Evolutionary conservation across 2,329 filamentous ascomycete species (phyloP), one percentile per base, ranked within the genome.

Genomic region (Fusarium tanahbumbuense): DNA sequence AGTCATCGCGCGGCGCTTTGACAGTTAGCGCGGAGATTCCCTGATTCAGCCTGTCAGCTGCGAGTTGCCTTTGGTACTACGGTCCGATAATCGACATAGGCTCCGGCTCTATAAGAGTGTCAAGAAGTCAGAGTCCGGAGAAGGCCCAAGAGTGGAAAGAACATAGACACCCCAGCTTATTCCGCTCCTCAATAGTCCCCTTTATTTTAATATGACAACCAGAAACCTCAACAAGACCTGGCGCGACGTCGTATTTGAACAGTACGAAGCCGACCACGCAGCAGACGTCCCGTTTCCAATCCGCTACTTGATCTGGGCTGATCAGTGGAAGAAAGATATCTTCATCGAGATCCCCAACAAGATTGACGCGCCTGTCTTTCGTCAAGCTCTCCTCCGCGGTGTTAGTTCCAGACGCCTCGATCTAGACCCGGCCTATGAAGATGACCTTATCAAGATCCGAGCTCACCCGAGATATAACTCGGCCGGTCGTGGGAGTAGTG

Each of bases 271-370:
- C 18, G 67, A 64, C 6, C 20, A 56, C 28, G 61, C 37, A 78
- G 76, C 57, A 75, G 76, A n/a, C 74, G 79, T 42, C 12, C 46
- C 55, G 1, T 69, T 70, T 3, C 61, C 62, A 3, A 27, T 60
- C 46, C 76, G 75, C 23, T 82, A 75, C 47, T 49, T 67, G 0
- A 66, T 67, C n/a, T 23, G 27, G 27, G 27, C 9, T 4, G 27
- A 27, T 4, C 27, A 61, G 45, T 67, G 62, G 64, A 56, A 67
- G 16, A 50, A 4, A 16, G 56, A 61, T 3, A 56, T 61, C 7
- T 2, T 67, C 5, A 55, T 67, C 9, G 27, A 61, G 2, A 40
- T 60, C 8, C 57, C 46, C 4, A 16, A 22, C 2, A 30, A 67
- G 46, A 37, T 61, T 3, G 44, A 44, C 18, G 20, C 22, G 2